Evolutionary conservation across 371 early-diverging fungal genomes (phyloP).

Genomic region (Mucor lusitanicus): DNA sequence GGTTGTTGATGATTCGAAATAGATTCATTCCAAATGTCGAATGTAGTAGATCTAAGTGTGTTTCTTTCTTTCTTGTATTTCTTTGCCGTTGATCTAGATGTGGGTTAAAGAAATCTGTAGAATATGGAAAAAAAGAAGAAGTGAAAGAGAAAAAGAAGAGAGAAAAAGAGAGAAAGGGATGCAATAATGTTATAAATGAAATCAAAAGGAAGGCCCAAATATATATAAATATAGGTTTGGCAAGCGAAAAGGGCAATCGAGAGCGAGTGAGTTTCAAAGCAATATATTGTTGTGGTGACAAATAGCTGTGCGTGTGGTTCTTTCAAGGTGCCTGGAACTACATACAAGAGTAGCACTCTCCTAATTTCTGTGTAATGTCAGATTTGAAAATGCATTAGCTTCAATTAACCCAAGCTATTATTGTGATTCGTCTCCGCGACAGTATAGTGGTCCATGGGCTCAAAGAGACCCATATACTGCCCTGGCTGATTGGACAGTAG

Average conservation of each 20-base stretch:
- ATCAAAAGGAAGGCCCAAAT: conserved; percentile 6
- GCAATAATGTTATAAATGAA: background rate
- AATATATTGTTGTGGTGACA: conserved; percentile 14
- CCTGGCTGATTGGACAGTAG: background rate
- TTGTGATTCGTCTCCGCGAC: background rate
- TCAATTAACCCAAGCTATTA: conserved; percentile 9
- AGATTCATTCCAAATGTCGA: conserved; percentile 1
- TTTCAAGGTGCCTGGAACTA: conserved; percentile 22
- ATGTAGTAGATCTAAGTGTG: background rate
- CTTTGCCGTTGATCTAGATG: background rate
- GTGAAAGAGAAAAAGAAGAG: conserved; percentile 19
- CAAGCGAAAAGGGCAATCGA: conserved; percentile 18
- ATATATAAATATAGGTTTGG: conserved; percentile 15
- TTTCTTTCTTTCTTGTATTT: conserved; percentile 2
- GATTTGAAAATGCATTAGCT: conserved; percentile 9
- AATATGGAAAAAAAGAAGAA: conserved; percentile 14
- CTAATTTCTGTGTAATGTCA: conserved; percentile 21
- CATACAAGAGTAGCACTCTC: conserved; percentile 14
- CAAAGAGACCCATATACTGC: background rate
- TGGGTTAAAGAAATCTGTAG: conserved; percentile 1
- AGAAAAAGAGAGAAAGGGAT: conserved; percentile 17
- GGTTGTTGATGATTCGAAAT: background rate
- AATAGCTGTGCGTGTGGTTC: conserved; percentile 13
- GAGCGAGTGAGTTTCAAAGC: conserved; percentile 22
- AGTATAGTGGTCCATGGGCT: background rate